These are phyloP conservation scores for Priceomyces fermenticarens DNA, from an alignment of 805 yeast species.

Conservation along the genomic window DNA sequence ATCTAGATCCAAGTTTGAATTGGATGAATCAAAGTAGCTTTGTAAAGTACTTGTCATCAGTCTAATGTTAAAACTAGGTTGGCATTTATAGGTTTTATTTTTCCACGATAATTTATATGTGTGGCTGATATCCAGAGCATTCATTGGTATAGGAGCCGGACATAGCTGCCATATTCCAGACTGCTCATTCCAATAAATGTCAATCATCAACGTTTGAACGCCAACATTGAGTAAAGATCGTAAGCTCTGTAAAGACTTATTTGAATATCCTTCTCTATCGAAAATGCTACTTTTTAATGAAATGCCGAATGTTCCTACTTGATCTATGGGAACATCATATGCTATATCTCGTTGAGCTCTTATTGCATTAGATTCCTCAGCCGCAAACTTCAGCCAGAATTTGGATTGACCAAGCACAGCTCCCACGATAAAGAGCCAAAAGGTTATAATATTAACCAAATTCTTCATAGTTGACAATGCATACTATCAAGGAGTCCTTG, in stretches of 20 bases:
- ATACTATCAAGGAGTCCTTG: too few relatives aligned
- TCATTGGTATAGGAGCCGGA: constrained; percentile 41
- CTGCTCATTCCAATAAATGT: constrained; percentile 54
- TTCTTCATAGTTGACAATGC: too few relatives aligned
- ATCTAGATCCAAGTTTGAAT: constrained; percentile 32
- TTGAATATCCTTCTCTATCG: constrained; percentile 26
- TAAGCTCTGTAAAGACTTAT: constrained; percentile 14
- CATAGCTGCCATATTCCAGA: constrained; percentile 51
- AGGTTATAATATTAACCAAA: too few relatives aligned
- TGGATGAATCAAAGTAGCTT: constrained; percentile 20
- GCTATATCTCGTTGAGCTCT: constrained; percentile 38
- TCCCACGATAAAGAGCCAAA: too few relatives aligned
- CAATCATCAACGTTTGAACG: constrained; percentile 45
- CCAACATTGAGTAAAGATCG: constrained; percentile 40
- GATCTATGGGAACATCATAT: constrained; percentile 28
- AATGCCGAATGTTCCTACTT: constrained; percentile 28
- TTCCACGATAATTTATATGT: constrained; percentile 23
- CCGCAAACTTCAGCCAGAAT: constrained; percentile 13
- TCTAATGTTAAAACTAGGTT: constrained; percentile 23
- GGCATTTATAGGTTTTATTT: constrained; percentile 23
- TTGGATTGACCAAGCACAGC: too few relatives aligned
- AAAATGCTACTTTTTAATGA: constrained; percentile 28
- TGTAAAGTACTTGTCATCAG: constrained; percentile 18
- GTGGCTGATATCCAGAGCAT: constrained; percentile 15
- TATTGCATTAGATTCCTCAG: constrained; percentile 15